These are phyloP conservation scores for Neurospora sp. DNA, from an alignment of 495 filamentous ascomycete species.

Conservation along the genomic window DNA sequence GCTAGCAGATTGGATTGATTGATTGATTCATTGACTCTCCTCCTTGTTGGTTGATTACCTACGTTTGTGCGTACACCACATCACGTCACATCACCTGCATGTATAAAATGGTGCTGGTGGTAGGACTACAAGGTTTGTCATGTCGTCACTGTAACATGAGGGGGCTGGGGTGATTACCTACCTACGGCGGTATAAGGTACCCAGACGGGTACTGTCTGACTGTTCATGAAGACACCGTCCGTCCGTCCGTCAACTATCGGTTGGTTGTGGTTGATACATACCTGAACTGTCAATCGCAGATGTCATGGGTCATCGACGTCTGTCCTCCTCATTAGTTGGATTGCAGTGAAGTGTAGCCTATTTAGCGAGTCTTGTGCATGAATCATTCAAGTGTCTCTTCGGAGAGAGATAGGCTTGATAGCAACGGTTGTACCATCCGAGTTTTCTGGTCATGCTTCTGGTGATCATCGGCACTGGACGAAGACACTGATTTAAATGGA, in stretches of 20 bases:
- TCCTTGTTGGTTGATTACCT: background rate
- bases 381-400: background rate
- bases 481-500: background rate
- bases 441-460: background rate
- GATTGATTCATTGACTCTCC: background rate
- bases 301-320: background rate
- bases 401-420: background rate
- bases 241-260: background rate
- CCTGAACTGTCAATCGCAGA: background rate
- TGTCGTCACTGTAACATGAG: background rate
- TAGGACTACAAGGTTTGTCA: background rate
- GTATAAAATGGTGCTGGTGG: background rate
- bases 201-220: background rate
- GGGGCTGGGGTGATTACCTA: background rate
- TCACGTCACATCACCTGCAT: background rate
- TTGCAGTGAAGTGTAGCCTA: background rate
- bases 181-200: background rate
- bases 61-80: background rate
- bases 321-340: background rate
- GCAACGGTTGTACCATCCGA: background rate
- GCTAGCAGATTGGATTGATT: background rate
- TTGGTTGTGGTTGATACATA: background rate
- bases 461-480: background rate
- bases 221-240: background rate
- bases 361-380: background rate